phyloP scores from a whole-genome alignment of 306 rosid genomes.

The Quercus robur region DNA sequence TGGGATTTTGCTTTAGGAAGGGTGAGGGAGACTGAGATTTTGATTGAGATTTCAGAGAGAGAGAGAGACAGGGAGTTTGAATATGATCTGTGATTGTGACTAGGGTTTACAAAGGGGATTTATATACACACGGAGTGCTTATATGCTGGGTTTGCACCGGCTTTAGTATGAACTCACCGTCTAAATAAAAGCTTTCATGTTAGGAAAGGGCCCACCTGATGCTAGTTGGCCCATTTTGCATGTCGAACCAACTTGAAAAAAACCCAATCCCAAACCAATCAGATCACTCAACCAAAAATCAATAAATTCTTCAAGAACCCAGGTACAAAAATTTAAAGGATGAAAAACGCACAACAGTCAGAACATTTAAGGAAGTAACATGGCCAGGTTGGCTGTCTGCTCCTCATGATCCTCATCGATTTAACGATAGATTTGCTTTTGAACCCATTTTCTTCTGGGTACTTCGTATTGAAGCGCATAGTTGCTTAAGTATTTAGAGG shows the following conservation, averaged over 20 bases:
- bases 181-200: too few species aligned
- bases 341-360: constrained; percentile 33
- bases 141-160: too few species aligned
- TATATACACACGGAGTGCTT: too few species aligned
- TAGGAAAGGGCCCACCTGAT: too few species aligned
- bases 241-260: constrained; percentile 1
- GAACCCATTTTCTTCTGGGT: constrained; percentile 16
- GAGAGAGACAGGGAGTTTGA: too few species aligned
- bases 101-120: too few species aligned
- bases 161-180: too few species aligned
- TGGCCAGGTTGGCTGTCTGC: constrained; percentile 17
- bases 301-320: neutral
- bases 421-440: constrained; percentile 5
- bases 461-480: constrained; percentile 23
- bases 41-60: too few species aligned
- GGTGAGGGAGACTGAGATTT: too few species aligned
- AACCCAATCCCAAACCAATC: neutral
- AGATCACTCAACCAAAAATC: neutral
- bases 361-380: constrained; percentile 35
- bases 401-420: constrained; percentile 40
- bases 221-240: too few species aligned
- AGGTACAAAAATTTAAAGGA: neutral
- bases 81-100: too few species aligned
- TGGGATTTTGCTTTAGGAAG: too few species aligned
- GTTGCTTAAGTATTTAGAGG: constrained; percentile 29